phyloP scores from a whole-genome alignment of 345 rosid species.

The Gossypioides kirkii region DNA sequence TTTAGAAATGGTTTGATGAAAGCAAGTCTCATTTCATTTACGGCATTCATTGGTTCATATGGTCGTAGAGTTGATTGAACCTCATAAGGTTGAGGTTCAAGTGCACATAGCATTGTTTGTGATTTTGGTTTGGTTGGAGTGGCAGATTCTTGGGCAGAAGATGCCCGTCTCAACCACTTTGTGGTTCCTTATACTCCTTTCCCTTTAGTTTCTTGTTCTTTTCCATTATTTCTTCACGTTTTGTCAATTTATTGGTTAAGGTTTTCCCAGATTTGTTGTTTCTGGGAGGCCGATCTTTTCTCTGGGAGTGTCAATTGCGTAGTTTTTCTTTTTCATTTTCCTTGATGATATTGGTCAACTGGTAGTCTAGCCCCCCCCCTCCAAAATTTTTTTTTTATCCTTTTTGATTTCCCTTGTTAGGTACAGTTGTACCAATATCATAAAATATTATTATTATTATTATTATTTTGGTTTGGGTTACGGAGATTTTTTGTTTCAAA shows the following conservation, averaged over 20 bases:
- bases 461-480: background rate
- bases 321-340: background rate
- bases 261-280: background rate
- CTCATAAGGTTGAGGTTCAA: background rate
- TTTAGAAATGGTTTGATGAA: slow-evolving; percentile 18
- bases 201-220: background rate
- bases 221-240: background rate
- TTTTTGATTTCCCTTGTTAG: background rate
- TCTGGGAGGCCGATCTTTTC: background rate
- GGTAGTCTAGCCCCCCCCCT: background rate
- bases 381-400: too few species aligned
- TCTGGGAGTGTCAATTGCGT: slow-evolving; percentile 8
- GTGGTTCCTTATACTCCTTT: background rate
- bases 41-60: slow-evolving; percentile 26
- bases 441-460: background rate
- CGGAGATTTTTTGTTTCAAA: slow-evolving; percentile 11
- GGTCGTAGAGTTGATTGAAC: slow-evolving; percentile 11
- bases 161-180: background rate
- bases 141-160: background rate
- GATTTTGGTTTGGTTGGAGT: background rate
- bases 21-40: slow-evolving; percentile 10
- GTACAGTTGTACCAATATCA: background rate
- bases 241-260: background rate
- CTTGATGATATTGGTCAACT: background rate
- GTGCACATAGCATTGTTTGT: background rate